Evolutionary conservation across 495 filamentous ascomycete species (phyloP).

Genomic region (Wilcoxina mikolae): DNA sequence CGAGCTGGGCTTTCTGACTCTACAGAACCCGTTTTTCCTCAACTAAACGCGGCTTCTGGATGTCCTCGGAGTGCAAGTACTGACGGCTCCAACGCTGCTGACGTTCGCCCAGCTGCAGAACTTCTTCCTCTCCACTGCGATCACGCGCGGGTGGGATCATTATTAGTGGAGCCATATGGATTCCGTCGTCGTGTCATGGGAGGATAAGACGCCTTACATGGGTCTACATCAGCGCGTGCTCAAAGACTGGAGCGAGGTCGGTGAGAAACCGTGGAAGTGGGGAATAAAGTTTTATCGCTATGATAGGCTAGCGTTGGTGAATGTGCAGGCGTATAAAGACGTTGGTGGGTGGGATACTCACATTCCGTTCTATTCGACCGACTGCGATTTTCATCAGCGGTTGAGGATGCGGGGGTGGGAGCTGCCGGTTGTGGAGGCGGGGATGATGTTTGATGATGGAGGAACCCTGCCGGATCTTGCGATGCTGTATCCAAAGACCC

Average conservation of each 20-base stretch:
- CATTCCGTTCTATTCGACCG: slow-evolving; percentile 48
- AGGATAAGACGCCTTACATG: background rate
- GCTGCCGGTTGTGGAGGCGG: slow-evolving; percentile 37
- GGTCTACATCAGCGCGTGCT: background rate
- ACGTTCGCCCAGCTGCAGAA: slow-evolving; percentile 51
- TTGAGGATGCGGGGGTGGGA: slow-evolving; percentile 33
- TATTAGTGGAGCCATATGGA: slow-evolving; percentile 52
- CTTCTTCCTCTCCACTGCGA: slow-evolving; percentile 38
- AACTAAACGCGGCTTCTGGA: slow-evolving; percentile 40
- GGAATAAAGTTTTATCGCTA: slow-evolving; percentile 42
- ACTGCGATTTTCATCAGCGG: slow-evolving; percentile 45
- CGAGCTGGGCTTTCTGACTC: slow-evolving; percentile 35
- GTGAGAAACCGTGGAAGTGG: slow-evolving; percentile 27
- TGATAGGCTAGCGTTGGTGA: slow-evolving; percentile 45
- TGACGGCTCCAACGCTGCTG: slow-evolving; percentile 43
- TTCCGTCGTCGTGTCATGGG: slow-evolving; percentile 38
- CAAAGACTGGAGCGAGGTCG: background rate
- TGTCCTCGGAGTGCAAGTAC: slow-evolving; percentile 40
- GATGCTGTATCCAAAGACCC: slow-evolving; percentile 33
- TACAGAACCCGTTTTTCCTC: slow-evolving; percentile 49
- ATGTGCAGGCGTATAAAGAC: slow-evolving; percentile 37
- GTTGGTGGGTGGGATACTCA: slow-evolving; percentile 47
- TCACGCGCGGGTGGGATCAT: slow-evolving; percentile 37
- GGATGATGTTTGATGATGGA: slow-evolving; percentile 41
- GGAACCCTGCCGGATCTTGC: slow-evolving; percentile 34